Conservation (phyloP, 768 basidiomycete species). For the Rhodotorula diobovata region DNA sequence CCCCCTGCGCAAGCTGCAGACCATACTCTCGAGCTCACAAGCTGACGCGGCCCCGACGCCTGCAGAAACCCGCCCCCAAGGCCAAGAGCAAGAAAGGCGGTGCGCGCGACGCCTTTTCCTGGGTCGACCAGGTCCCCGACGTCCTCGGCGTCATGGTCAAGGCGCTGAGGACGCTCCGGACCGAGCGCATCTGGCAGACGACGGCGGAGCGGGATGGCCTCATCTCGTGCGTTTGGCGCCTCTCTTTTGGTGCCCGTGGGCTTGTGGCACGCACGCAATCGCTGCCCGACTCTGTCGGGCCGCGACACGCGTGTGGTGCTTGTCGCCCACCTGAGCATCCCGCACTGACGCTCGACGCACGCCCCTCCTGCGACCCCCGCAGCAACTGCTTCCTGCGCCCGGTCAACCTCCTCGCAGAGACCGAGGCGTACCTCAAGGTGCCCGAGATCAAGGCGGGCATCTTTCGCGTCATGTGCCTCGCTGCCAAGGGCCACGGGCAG, state of each 20-base stretch:
- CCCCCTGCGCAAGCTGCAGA: too few relatives aligned
- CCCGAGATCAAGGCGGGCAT: constrained; percentile 65
- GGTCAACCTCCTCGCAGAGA: constrained; percentile 79
- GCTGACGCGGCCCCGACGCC: too few relatives aligned
- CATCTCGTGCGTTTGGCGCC: constrained; percentile 59
- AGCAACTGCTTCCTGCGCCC: constrained; percentile 81
- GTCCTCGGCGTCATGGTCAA: constrained; percentile 68
- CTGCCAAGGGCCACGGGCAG: constrained; percentile 87
- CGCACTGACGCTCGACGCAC: not conserved
- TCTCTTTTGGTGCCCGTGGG: not conserved
- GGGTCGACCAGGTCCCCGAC: constrained; percentile 69
- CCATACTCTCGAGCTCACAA: not conserved
- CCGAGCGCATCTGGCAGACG: constrained; percentile 84
- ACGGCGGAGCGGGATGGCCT: constrained; percentile 80
- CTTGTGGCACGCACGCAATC: too few relatives aligned
- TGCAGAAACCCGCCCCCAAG: constrained; percentile 28
- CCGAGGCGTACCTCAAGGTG: constrained; percentile 80
- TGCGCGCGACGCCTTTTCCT: constrained; percentile 57
- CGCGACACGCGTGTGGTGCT: too few relatives aligned
- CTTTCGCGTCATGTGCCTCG: constrained; percentile 81
- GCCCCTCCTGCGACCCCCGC: too few relatives aligned
- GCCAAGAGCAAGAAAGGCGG: constrained; percentile 5
- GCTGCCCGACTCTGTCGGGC: too few relatives aligned
- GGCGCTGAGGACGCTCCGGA: constrained; percentile 58
- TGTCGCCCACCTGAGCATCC: too few relatives aligned